These are phyloP conservation scores for Colletotrichum gloeosporioides DNA, from an alignment of 2,329 filamentous ascomycete species.

Conservation along the genomic window DNA sequence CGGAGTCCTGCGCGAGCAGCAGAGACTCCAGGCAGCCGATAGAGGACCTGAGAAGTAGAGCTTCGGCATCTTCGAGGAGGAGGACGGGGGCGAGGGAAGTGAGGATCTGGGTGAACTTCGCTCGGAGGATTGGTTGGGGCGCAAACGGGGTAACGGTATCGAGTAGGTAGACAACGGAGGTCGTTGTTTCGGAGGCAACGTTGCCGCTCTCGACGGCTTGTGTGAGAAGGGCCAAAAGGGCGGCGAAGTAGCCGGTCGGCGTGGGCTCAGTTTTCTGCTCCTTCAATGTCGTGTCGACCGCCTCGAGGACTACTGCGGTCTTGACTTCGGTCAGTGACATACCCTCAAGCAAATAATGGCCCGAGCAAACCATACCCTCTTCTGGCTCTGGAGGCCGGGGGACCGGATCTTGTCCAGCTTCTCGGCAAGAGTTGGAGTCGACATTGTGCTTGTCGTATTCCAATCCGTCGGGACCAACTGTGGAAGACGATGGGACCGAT, in stretches of 20 bases:
- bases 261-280: constrained; percentile 85
- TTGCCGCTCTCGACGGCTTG: constrained; percentile 74
- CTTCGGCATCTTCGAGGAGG: constrained; percentile 80
- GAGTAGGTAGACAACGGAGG: constrained; percentile 92
- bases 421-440: constrained; percentile 71
- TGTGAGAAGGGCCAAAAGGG: constrained; percentile 85
- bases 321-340: constrained; percentile 37
- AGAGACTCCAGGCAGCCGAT: constrained; percentile 95
- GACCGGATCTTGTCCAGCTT: constrained; percentile 97
- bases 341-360: constrained; percentile 15
- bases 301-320: constrained; percentile 86
- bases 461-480: constrained; percentile 20
- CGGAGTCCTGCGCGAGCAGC: constrained; percentile 83
- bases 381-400: constrained; percentile 93
- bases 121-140: constrained; percentile 84
- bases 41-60: constrained; percentile 82
- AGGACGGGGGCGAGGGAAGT: constrained; percentile 84
- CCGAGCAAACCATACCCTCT: constrained; percentile 70
- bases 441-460: constrained; percentile 44
- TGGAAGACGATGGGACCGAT: constrained; percentile 10
- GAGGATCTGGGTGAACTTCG: constrained; percentile 95
- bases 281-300: constrained; percentile 90
- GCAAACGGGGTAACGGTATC: constrained; percentile 88
- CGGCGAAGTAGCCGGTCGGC: constrained; percentile 92
- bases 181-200: constrained; percentile 81